A percentile compares a stretch with the other conserved stretches of the same genome.
Evolutionary conservation across 1,284 basidiomycete species (phyloP).

Genomic region (Ceratorhiza oryzae-sativae): DNA sequence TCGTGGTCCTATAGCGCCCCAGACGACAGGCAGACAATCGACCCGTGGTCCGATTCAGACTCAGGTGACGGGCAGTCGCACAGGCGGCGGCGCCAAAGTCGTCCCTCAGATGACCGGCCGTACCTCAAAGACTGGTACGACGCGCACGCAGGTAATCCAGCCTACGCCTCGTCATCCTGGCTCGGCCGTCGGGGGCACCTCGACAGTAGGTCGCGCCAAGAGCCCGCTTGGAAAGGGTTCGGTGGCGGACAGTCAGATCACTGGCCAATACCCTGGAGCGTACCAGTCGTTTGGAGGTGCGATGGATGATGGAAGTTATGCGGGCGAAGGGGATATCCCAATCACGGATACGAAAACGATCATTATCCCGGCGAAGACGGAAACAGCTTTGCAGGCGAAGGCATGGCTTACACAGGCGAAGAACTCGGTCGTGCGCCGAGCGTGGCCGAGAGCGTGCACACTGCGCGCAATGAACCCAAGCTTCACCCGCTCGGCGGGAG

Average conservation of each 20-base stretch:
- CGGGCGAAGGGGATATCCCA: not conserved
- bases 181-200: slow-evolving; percentile 20
- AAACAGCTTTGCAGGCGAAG: slow-evolving; percentile 30
- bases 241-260: not conserved
- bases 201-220: slow-evolving; percentile 28
- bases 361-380: slow-evolving; percentile 21
- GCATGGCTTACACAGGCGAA: slow-evolving; percentile 30
- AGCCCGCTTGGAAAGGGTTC: slow-evolving; percentile 25
- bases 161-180: slow-evolving; percentile 28
- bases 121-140: slow-evolving; percentile 3
- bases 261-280: not conserved
- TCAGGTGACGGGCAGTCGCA: slow-evolving; percentile 9
- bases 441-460: slow-evolving; percentile 26
- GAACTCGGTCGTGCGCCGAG: slow-evolving; percentile 23
- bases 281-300: slow-evolving; percentile 29
- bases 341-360: slow-evolving; percentile 1
- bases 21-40: slow-evolving; percentile 16
- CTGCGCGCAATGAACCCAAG: slow-evolving; percentile 14
- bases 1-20: slow-evolving; percentile 5
- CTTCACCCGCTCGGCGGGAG: slow-evolving; percentile 15
- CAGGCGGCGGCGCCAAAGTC: slow-evolving; percentile 3
- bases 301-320: slow-evolving; percentile 23
- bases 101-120: slow-evolving; percentile 31
- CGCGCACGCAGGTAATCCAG: slow-evolving; percentile 5
- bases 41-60: slow-evolving; percentile 16